Percentiles rank a stretch among this genome's conserved stretches.
These are phyloP conservation scores for Phytophthora litchii DNA, from an alignment of 352 stramenopile genomes.

Conservation along the genomic window DNA sequence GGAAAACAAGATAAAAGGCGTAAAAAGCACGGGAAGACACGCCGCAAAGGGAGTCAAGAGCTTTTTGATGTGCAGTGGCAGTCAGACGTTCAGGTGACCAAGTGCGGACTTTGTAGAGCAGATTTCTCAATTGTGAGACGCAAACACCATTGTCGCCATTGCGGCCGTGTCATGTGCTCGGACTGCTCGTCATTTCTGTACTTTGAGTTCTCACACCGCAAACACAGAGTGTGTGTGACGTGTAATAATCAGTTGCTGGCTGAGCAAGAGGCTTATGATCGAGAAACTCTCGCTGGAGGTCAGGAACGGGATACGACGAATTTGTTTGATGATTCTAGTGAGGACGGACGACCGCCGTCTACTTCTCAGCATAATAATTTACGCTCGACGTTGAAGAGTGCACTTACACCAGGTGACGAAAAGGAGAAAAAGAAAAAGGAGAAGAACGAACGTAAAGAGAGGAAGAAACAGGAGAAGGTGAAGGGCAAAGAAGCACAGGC, in stretches of 20 bases:
- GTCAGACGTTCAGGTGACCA: conserved; percentile 44
- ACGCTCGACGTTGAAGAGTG: conserved; percentile 13
- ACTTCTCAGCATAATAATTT: conserved; percentile 7
- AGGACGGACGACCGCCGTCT: conserved; percentile 11
- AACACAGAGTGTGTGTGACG: conserved; percentile 66
- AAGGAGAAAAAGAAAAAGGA: conserved; percentile 27
- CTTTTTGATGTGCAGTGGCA: conserved; percentile 73
- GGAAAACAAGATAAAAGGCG: conserved; percentile 14
- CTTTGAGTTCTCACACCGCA: conserved; percentile 61
- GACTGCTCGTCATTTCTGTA: conserved; percentile 75
- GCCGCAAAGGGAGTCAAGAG: conserved; percentile 61
- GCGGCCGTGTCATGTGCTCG: conserved; percentile 76
- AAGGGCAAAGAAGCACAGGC: conserved; percentile 1
- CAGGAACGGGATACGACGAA: conserved; percentile 1
- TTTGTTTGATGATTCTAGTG: conserved; percentile 22
- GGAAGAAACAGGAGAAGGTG: conserved; percentile 12
- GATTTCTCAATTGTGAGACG: conserved; percentile 73
- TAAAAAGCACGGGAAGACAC: conserved; percentile 29
- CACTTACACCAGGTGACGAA: conserved; percentile 15
- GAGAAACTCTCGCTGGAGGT: conserved; percentile 10
- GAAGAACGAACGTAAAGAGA: conserved; percentile 6
- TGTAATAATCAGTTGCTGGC: conserved; percentile 42
- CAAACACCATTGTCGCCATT: conserved; percentile 82
- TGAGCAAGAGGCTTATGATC: conserved; percentile 36
- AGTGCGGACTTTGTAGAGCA: conserved; percentile 57